These are phyloP conservation scores for Millerozyma miso DNA, from an alignment of 805 yeast genomes.

Conservation along the genomic window DNA sequence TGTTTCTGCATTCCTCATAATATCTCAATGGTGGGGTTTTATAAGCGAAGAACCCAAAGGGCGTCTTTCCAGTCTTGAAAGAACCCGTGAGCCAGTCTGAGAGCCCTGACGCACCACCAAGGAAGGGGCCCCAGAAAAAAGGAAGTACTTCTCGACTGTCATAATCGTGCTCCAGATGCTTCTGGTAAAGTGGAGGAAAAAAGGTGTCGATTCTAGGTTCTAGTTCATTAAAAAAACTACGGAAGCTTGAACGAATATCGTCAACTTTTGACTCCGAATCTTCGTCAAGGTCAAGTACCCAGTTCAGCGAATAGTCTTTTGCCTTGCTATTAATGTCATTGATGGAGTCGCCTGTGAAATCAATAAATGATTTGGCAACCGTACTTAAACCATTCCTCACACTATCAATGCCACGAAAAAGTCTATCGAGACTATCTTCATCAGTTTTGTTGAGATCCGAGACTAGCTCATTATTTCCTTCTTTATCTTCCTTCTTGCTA, in stretches of 20 bases:
- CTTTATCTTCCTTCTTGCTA: constrained; percentile 2
- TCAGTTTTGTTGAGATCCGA: constrained; percentile 8
- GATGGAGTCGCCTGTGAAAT: constrained; percentile 18
- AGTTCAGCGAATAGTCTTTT: constrained; percentile 14
- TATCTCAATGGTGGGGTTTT: constrained; percentile 56
- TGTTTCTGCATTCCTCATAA: constrained; percentile 59
- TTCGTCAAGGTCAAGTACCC: constrained; percentile 12
- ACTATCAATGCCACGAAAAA: constrained; percentile 21
- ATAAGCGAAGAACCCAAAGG: constrained; percentile 47
- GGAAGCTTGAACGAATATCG: constrained; percentile 2
- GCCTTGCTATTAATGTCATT: constrained; percentile 19
- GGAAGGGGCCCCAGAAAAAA: constrained; percentile 2
- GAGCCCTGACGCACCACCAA: constrained; percentile 4
- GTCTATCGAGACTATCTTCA: background rate
- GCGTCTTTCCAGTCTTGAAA: constrained; percentile 21
- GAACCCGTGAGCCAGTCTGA: constrained; percentile 11
- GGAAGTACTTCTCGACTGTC: background rate
- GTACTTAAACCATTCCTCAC: constrained; percentile 21
- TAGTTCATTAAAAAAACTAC: background rate
- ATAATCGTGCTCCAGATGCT: constrained; percentile 7
- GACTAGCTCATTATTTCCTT: constrained; percentile 2
- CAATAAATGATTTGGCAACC: constrained; percentile 21
- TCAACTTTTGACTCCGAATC: constrained; percentile 4
- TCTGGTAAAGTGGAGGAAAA: constrained; percentile 21
- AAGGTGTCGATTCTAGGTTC: constrained; percentile 9